Base-by-base conservation (phyloP, 2,329 filamentous ascomycete species). In the Neoascochyta sp. region DNA sequence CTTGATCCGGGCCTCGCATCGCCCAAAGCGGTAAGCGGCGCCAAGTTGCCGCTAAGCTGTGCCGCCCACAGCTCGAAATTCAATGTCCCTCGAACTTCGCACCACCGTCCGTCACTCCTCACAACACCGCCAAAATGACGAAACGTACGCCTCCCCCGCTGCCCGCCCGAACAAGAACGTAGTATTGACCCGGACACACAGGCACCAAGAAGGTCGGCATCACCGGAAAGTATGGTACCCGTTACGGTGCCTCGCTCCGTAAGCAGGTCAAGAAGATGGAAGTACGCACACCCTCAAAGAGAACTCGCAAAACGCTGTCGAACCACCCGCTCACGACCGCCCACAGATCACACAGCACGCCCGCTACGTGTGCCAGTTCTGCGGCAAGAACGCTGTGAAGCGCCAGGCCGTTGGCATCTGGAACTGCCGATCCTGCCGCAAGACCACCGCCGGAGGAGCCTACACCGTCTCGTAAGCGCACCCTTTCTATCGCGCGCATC, bases 181-280 rank as follows among this genome's bases (percentile, higher is more conserved):
- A 24, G 29, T 42, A 39, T 45, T 52, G 45, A 52, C 41, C 37
- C 36, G 24, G 21, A 41, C 44, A n/a, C n/a, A 36, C 33, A 50
- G 47, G 52, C 47, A 55, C 54, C 44, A 59, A 57, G 53, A 57
- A 95, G 85, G 88, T 94, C 81, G 87, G 87, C 71, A 89, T 95
- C 71, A 95, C 90, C 77, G 86, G 89, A 75, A 60, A 95, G 82
- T 95, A 95, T 76, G 89, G 89, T 80, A 89, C 84, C 68, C 86
- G 88, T 83, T 93, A 84, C 74, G 92, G 90, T 89, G 90, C 92
- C 69, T 96, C 92, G 65, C 87, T 96, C 74, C 87, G 89, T 75
- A 96, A 96, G 81, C 89, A 88, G 71, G 83, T 92, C 67, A 96
- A 96, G 87, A 95, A 95, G 86, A 95, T 95, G 84, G 92, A 96